Evolutionary conservation across 768 basidiomycete species (phyloP), one percentile per base, ranked within the genome.

Genomic region (Lyophyllum atratum): DNA sequence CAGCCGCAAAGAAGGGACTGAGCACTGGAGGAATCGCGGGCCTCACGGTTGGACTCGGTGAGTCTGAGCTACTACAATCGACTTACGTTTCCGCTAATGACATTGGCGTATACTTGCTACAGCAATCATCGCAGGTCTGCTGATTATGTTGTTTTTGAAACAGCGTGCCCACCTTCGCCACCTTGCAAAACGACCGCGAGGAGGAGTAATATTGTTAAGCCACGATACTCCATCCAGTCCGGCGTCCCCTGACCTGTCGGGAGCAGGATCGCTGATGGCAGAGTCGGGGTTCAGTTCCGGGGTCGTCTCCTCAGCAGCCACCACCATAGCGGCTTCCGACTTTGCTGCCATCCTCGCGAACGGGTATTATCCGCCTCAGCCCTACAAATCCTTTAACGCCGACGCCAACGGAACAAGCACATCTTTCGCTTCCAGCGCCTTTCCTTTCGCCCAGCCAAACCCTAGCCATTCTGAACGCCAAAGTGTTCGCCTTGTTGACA

Each of bases 11-110:
- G 48, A 47, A 55, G 14, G 62, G 64, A 15, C 26, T 65, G 17
- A 55, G 62, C 34, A 55, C 39, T 10, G 66, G 64, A 29, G 62
- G 59, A n/a, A 67, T 65, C 9, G 57, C 56, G 17, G 66, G 66
- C 14, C 50, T 67, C 26, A 58, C 59, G 37, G 34, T 64, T 29
- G 65, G 59, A 26, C 31, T 61, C 14, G 25, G 65, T 63, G 44
- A 33, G 62, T 60, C n/a, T 25, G 44, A 9, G 29, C 25, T 22
- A 43, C 24, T 12, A 22, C 29, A 34, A 24, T 17, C 29, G 9
- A 19, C 24, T 15, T 3, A 52, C 14, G 8, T 9, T 6, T 37
- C 31, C 24, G 12, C 19, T 19, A 44, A 22, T 42, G 14, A 55
- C 1, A 6, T 24, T 22, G 17, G 15, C 39, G n/a, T 11, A 24